Percentiles rank a stretch among this genome's conserved stretches.
phyloP scores from a whole-genome alignment of 352 stramenopile genomes.

The Halophytophthora polymorphica region DNA sequence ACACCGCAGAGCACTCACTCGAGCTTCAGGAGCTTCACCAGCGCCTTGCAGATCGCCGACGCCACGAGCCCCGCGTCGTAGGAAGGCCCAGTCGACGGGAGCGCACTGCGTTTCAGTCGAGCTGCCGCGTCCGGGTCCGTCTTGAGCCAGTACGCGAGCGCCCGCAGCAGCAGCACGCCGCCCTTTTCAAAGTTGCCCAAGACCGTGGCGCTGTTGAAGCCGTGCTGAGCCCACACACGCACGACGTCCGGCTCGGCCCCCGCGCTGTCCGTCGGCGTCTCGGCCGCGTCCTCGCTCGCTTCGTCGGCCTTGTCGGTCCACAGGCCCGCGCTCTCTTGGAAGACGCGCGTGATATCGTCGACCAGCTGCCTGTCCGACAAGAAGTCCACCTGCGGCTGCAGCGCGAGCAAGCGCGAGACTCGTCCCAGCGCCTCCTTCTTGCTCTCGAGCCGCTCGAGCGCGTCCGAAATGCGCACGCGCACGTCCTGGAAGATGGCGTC shows the following conservation, averaged over 20 bases:
- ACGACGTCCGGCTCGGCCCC: constrained; percentile 30
- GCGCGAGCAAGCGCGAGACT: constrained; percentile 68
- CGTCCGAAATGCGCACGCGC: constrained; percentile 58
- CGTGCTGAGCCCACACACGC: constrained; percentile 71
- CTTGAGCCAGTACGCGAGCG: constrained; percentile 65
- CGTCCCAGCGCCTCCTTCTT: constrained; percentile 63
- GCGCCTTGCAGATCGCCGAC: constrained; percentile 62
- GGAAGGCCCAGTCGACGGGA: constrained; percentile 52
- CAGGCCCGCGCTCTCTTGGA: constrained; percentile 37
- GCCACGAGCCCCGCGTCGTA: constrained; percentile 71
- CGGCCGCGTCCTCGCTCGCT: constrained; percentile 3
- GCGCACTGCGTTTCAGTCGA: constrained; percentile 45
- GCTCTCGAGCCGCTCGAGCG: constrained; percentile 51
- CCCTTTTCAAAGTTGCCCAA: constrained; percentile 79
- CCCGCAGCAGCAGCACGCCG: constrained; percentile 63
- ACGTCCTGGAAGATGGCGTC: constrained; percentile 75
- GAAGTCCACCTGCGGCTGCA: constrained; percentile 63
- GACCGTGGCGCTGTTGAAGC: constrained; percentile 61
- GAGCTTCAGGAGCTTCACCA: constrained; percentile 73
- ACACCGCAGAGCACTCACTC: constrained; percentile 37
- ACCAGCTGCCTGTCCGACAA: constrained; percentile 62
- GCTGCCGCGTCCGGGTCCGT: constrained; percentile 43
- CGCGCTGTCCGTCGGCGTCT: constrained; percentile 5
- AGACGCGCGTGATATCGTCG: constrained; percentile 61
- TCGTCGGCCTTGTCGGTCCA: constrained; percentile 9